phyloP scores from a whole-genome alignment of 2,329 filamentous ascomycete genomes.

The Xylaria sp. region DNA sequence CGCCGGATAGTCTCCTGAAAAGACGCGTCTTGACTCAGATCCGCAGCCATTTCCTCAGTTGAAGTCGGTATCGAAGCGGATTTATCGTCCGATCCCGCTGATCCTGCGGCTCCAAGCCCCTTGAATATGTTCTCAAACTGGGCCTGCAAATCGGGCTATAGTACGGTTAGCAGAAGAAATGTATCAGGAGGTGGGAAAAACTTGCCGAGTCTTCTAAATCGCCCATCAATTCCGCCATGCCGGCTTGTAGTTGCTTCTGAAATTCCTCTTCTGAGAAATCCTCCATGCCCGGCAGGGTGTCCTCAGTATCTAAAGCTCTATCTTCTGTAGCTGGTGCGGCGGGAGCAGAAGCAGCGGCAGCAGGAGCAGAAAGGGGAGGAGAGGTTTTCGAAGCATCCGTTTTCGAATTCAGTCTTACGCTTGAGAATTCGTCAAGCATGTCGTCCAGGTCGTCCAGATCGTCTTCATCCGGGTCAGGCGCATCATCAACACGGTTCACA shows the following conservation, averaged over 20 bases:
- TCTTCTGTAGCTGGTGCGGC: conserved; percentile 35
- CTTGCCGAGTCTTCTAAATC: conserved; percentile 71
- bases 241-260: conserved; percentile 84
- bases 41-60: conserved; percentile 44
- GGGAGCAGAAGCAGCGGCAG: conserved; percentile 33
- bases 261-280: conserved; percentile 78
- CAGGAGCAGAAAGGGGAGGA: conserved; percentile 39
- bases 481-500: conserved; percentile 59
- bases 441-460: conserved; percentile 90
- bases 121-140: conserved; percentile 84
- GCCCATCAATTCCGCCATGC: conserved; percentile 85
- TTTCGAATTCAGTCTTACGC: conserved; percentile 66
- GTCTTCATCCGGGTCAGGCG: conserved; percentile 91
- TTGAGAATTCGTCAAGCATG: conserved; percentile 89
- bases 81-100: conserved; percentile 42
- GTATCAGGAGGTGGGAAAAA: conserved; percentile 4
- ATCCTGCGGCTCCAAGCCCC: conserved; percentile 68
- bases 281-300: conserved; percentile 50
- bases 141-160: conserved; percentile 75
- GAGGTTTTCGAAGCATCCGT: conserved; percentile 41
- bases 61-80: conserved; percentile 41
- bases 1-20: conserved; percentile 94
- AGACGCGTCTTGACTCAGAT: conserved; percentile 65
- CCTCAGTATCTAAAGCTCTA: conserved; percentile 40
- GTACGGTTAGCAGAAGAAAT: conserved; percentile 13